These are phyloP conservation scores for Xylaria sp. DNA, from an alignment of 2,329 filamentous ascomycete species.

Conservation along the genomic window DNA sequence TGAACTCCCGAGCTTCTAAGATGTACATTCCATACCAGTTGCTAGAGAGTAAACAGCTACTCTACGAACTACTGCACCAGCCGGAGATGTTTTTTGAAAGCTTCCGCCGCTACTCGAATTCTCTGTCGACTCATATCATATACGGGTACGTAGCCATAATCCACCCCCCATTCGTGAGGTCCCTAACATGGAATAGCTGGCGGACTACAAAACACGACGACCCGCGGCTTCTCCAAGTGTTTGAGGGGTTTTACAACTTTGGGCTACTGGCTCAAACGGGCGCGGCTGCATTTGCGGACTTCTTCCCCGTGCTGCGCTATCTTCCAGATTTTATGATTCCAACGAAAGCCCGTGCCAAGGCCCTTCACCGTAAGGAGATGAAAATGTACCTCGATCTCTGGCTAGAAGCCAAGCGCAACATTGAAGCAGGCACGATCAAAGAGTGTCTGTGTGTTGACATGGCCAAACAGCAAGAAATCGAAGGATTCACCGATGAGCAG, in stretches of 20 bases:
- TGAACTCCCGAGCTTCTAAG: conserved; percentile 14
- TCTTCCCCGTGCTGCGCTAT: conserved; percentile 16
- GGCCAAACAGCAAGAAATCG: conserved; percentile 16
- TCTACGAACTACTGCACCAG: conserved; percentile 14
- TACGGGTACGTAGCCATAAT: conserved; percentile 9
- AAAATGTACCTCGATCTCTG: conserved; percentile 18
- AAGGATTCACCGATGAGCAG: conserved; percentile 17
- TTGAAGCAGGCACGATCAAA: conserved; percentile 13
- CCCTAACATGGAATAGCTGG: conserved; percentile 7
- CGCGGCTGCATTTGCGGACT: conserved; percentile 9
- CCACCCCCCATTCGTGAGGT: too few species aligned
- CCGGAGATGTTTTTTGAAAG: conserved; percentile 23
- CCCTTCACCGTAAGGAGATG: conserved; percentile 20
- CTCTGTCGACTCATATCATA: conserved; percentile 22
- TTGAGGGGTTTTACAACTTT: conserved; percentile 19
- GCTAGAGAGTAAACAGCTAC: conserved; percentile 14
- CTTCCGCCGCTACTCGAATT: conserved; percentile 26
- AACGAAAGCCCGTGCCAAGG: conserved; percentile 10
- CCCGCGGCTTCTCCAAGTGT: conserved; percentile 24
- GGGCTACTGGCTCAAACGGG: conserved; percentile 19
- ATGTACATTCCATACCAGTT: conserved; percentile 23
- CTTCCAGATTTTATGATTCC: conserved; percentile 23
- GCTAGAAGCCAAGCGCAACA: conserved; percentile 15
- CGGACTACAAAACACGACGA: conserved; percentile 12
- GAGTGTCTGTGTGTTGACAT: conserved; percentile 4